Conservation (phyloP, 306 rosid species). For the Sechiopsis laciniata region DNA sequence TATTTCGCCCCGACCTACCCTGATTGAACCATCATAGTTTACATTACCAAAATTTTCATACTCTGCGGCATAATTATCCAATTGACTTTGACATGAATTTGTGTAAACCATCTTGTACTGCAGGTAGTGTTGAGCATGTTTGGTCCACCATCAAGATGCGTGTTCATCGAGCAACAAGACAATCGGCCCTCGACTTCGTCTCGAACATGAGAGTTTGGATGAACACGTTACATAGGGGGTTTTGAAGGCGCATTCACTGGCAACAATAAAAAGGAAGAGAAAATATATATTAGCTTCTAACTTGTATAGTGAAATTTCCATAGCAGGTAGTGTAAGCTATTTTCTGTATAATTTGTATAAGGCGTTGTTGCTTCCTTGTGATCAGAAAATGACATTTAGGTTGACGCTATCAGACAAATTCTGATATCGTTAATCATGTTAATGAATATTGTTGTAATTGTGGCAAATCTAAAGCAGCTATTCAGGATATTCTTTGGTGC, state of each 20-base stretch:
- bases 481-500: background rate
- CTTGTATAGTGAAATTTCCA: slow-evolving; percentile 13
- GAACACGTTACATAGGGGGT: background rate
- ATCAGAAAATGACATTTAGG: background rate
- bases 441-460: background rate
- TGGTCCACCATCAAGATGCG: slow-evolving; percentile 89
- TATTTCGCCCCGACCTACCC: background rate
- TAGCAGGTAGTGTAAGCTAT: slow-evolving; percentile 12
- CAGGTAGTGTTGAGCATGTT: slow-evolving; percentile 84
- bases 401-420: slow-evolving; percentile 10
- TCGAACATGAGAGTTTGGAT: slow-evolving; percentile 19
- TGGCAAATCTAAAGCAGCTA: background rate
- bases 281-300: background rate
- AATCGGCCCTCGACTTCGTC: slow-evolving; percentile 51
- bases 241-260: slow-evolving; percentile 4
- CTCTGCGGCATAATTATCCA: background rate
- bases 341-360: slow-evolving; percentile 8
- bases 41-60: background rate
- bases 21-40: background rate
- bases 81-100: background rate
- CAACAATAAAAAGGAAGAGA: slow-evolving; percentile 19
- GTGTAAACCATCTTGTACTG: slow-evolving; percentile 7
- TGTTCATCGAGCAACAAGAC: slow-evolving; percentile 43
- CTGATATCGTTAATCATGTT: slow-evolving; percentile 8
- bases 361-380: background rate